Conservation (phyloP, 2,329 filamentous ascomycete genomes). For the Ascocoryne sarcoides region DNA sequence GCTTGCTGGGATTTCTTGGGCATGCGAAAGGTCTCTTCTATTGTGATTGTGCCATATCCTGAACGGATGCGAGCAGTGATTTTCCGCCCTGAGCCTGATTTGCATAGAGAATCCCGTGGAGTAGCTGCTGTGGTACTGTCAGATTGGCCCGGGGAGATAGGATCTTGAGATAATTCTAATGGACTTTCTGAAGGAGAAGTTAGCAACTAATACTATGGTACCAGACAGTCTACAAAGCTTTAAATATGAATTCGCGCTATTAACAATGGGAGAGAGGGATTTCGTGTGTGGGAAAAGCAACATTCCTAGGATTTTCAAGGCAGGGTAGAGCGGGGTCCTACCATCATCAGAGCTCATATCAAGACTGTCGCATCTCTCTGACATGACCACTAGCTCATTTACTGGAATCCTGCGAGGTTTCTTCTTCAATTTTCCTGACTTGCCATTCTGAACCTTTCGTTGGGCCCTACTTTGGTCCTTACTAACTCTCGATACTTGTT, state of each 20-base stretch:
- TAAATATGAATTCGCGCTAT: too few species aligned
- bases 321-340: too few species aligned
- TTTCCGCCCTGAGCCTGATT: too few species aligned
- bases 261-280: too few species aligned
- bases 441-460: not conserved
- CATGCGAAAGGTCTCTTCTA: slow-evolving; percentile 14
- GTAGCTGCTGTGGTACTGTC: not conserved
- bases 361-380: slow-evolving; percentile 4
- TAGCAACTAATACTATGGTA: too few species aligned
- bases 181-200: slow-evolving; percentile 8
- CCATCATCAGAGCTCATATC: not conserved
- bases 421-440: slow-evolving; percentile 4
- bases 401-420: slow-evolving; percentile 14
- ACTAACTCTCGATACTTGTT: not conserved
- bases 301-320: too few species aligned
- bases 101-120: too few species aligned
- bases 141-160: slow-evolving; percentile 14
- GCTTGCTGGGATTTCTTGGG: slow-evolving; percentile 5
- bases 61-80: too few species aligned
- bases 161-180: slow-evolving; percentile 17
- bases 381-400: slow-evolving; percentile 13
- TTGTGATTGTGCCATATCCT: not conserved
- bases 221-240: too few species aligned
- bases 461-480: not conserved
- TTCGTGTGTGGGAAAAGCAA: too few species aligned